Evolutionary conservation across 2,329 filamentous ascomycete genomes (phyloP).

Genomic region (Pseudocercospora vitis): DNA sequence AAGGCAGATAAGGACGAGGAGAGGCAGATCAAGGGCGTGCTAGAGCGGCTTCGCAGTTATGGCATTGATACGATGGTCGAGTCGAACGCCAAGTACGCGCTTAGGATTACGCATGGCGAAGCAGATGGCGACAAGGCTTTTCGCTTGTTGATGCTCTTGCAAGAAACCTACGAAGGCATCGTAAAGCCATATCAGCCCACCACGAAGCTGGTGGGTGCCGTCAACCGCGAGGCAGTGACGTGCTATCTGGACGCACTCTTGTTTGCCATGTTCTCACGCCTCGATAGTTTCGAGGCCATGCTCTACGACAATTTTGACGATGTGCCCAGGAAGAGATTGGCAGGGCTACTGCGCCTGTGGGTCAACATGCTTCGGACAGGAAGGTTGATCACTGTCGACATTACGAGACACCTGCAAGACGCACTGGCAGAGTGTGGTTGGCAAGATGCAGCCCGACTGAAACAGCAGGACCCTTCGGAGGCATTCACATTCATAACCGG

Average conservation of each 20-base stretch:
- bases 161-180: conserved; percentile 77
- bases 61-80: conserved; percentile 60
- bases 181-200: conserved; percentile 72
- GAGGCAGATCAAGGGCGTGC: conserved; percentile 57
- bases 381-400: conserved; percentile 78
- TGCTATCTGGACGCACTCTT: conserved; percentile 90
- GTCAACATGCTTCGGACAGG: conserved; percentile 88
- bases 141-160: conserved; percentile 73
- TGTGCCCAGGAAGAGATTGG: conserved; percentile 69
- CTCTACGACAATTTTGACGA: conserved; percentile 77
- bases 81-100: conserved; percentile 62
- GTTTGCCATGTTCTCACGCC: conserved; percentile 91
- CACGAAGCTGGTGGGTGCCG: conserved; percentile 75
- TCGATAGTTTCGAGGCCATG: conserved; percentile 91
- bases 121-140: conserved; percentile 73
- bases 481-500: conserved; percentile 94
- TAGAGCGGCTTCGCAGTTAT: conserved; percentile 52
- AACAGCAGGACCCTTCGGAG: conserved; percentile 93
- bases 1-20: conserved; percentile 58
- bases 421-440: conserved; percentile 83
- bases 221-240: conserved; percentile 83
- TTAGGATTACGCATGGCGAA: conserved; percentile 60
- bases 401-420: conserved; percentile 81
- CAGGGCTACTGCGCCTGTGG: conserved; percentile 80
- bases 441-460: conserved; percentile 72